Conservation (phyloP, 495 filamentous ascomycete genomes). For the Amniculicola lignicola region DNA sequence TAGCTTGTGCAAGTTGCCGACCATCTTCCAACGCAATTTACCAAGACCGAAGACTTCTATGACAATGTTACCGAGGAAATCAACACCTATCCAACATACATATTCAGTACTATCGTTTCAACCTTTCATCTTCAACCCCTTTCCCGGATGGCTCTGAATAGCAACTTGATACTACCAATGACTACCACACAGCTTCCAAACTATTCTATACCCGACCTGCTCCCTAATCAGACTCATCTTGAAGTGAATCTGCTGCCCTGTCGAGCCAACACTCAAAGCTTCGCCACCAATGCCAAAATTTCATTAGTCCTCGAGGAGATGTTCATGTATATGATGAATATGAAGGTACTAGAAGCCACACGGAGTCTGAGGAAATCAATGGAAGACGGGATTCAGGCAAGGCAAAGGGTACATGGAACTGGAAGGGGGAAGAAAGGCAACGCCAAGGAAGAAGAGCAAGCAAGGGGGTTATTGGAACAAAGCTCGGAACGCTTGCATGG, state of each 20-base stretch:
- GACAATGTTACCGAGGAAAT: conserved; percentile 63
- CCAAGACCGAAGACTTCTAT: conserved; percentile 58
- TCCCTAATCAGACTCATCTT: conserved; percentile 49
- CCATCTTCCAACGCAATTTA: conserved; percentile 32
- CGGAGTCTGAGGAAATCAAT: conserved; percentile 51
- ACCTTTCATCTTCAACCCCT: conserved; percentile 47
- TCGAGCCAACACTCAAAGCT: conserved; percentile 58
- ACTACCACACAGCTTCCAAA: conserved; percentile 56
- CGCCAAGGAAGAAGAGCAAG: conserved; percentile 16
- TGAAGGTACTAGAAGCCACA: conserved; percentile 46
- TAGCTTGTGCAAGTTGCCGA: conserved; percentile 50
- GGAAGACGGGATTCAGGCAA: conserved; percentile 59
- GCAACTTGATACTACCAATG: conserved; percentile 61
- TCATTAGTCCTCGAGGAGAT: conserved; percentile 72
- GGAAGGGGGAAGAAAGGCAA: conserved; percentile 43
- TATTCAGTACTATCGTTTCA: conserved; percentile 71
- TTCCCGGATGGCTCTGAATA: conserved; percentile 59
- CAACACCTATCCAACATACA: conserved; percentile 60
- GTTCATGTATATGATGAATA: conserved; percentile 41
- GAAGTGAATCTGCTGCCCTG: conserved; percentile 69
- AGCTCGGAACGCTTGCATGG: conserved; percentile 22
- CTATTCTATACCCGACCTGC: conserved; percentile 41
- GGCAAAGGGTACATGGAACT: conserved; percentile 52
- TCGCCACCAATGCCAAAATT: conserved; percentile 76
- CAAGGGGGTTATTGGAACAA: conserved; percentile 11